Evolutionary conservation across 2,329 filamentous ascomycete species (phyloP).

Genomic region (Daldinia eschscholtzii): DNA sequence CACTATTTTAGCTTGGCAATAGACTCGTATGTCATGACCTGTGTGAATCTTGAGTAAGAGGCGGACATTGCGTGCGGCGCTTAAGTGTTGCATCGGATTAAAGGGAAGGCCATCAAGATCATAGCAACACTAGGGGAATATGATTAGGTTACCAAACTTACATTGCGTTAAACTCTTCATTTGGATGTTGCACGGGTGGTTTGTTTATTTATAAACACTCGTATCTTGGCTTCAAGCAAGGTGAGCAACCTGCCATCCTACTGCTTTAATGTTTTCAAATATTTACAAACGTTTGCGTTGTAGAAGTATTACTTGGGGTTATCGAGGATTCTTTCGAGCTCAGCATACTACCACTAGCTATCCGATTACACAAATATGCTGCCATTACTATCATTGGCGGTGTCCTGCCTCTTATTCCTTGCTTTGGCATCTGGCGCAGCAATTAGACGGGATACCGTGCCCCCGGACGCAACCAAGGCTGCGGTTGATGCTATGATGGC

Average conservation of each 20-base stretch:
- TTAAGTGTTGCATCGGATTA: constrained; percentile 35
- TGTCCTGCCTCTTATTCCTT: constrained; percentile 24
- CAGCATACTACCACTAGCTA: neutral
- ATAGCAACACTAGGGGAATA: neutral
- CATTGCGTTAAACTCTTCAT: constrained; percentile 10
- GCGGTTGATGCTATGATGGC: constrained; percentile 55
- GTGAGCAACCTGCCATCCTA: neutral
- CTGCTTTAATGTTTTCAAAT: neutral
- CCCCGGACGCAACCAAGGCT: constrained; percentile 22
- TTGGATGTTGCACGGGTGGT: neutral
- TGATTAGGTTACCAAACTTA: constrained; percentile 7
- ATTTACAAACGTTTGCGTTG: neutral
- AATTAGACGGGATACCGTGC: neutral
- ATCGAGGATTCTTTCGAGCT: neutral
- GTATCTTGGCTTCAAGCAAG: neutral
- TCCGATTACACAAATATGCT: constrained; percentile 25
- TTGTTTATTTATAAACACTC: neutral
- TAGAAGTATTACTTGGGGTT: neutral
- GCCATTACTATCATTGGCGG: constrained; percentile 10
- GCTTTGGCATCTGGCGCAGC: constrained; percentile 5
- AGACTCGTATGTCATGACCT: constrained; percentile 1
- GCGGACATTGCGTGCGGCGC: constrained; percentile 28
- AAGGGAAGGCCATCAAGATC: constrained; percentile 25
- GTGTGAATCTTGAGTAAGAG: constrained; percentile 7
- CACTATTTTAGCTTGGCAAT: constrained; percentile 32